phyloP scores from a whole-genome alignment of 108 stramenopile species.

The Asterionellopsis glacialis region DNA sequence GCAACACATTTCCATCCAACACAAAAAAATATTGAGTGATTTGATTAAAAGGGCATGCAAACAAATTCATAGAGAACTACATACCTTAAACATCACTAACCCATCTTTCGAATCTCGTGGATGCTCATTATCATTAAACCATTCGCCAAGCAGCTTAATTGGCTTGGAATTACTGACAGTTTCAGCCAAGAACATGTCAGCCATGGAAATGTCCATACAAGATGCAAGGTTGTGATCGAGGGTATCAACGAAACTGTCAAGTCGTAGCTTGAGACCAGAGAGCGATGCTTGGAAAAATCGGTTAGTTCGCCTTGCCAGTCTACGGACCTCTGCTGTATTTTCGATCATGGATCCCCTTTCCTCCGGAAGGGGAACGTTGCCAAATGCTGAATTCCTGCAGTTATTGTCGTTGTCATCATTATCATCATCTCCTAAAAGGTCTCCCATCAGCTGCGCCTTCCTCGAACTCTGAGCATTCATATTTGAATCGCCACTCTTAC shows the following conservation, averaged over 20 bases:
- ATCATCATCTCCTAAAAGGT: conserved; percentile 37
- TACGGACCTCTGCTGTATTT: conserved; percentile 29
- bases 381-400: conserved; percentile 21
- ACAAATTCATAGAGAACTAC: background rate
- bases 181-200: conserved; percentile 74
- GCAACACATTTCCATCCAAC: background rate
- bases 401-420: conserved; percentile 6
- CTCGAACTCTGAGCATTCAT: conserved; percentile 14
- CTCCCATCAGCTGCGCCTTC: conserved; percentile 44
- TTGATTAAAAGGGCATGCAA: background rate
- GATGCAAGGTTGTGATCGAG: conserved; percentile 58
- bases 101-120: conserved; percentile 74
- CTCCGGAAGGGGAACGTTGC: conserved; percentile 47
- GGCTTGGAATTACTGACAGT: conserved; percentile 57
- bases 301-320: conserved; percentile 37
- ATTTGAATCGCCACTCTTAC: background rate
- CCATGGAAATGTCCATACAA: conserved; percentile 48
- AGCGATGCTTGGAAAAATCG: conserved; percentile 61
- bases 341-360: conserved; percentile 32
- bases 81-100: conserved; percentile 68
- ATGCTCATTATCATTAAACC: conserved; percentile 76
- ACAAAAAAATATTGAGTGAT: background rate
- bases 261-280: conserved; percentile 47
- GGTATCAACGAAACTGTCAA: conserved; percentile 52
- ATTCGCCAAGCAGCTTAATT: conserved; percentile 80